These are phyloP conservation scores for Xylaria sp. DNA, from an alignment of 2,329 filamentous ascomycete species.

Conservation along the genomic window DNA sequence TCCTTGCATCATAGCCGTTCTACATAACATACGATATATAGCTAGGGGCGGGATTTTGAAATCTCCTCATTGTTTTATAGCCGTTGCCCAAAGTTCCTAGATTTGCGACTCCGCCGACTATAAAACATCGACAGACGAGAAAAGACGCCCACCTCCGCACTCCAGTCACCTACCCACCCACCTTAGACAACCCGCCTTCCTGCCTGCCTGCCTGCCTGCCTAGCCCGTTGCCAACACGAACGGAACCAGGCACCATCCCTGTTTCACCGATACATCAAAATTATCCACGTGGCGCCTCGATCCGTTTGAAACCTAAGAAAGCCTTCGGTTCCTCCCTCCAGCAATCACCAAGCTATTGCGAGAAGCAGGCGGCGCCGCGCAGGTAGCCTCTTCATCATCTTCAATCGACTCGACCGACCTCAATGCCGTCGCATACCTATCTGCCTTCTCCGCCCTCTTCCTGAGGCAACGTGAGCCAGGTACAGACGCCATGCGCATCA, in stretches of 20 bases:
- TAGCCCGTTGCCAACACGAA: neutral
- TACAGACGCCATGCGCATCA: slow-evolving; percentile 30
- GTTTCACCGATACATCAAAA: neutral
- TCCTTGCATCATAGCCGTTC: neutral
- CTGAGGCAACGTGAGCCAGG: slow-evolving; percentile 46
- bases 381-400: slow-evolving; percentile 21
- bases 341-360: slow-evolving; percentile 18
- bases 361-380: slow-evolving; percentile 17
- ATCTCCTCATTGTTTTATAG: neutral
- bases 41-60: neutral
- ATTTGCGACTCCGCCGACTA: neutral
- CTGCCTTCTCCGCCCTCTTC: slow-evolving; percentile 48
- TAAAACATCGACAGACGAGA: neutral
- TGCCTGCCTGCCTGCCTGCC: too few species aligned
- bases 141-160: neutral
- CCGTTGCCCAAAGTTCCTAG: neutral
- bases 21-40: neutral
- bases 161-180: neutral
- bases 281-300: slow-evolving; percentile 20
- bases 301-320: slow-evolving; percentile 8
- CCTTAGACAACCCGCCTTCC: neutral
- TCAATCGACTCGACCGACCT: slow-evolving; percentile 21
- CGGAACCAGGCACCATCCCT: neutral
- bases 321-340: neutral
- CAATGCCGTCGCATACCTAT: slow-evolving; percentile 42